Evolutionary conservation across 164 flowering plant species (phyloP), one percentile per base, ranked within the genome.

Genomic region (Vitis rotundifolia): DNA sequence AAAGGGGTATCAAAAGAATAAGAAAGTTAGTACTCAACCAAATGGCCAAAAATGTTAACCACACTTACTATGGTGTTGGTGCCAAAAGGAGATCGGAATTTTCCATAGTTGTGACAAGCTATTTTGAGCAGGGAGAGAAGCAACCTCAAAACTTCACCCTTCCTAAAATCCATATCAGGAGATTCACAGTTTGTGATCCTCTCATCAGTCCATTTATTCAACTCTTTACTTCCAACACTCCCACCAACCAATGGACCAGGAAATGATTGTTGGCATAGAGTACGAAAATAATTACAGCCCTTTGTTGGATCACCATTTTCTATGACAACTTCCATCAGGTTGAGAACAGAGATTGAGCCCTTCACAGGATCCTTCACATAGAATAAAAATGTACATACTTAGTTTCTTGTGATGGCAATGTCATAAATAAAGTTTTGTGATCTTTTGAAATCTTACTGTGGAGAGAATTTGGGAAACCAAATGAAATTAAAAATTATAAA

Each of bases 221-320:
- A 69, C 68, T 96, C 99, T 80, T 89, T 93, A 78, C 69, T 80
- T 66, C 93, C 96, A 75, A 72, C 87, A 85, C 71, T 93, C 52
- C 97, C 97, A 57, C 98, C 97, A 81, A 86, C 87, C 78, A 96
- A 84, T 11, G 99, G 99, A 66, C 99, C 99, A 59, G 97, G 97
- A 76, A 86, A 90, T 28, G 93, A 83, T 66, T 89, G 93, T 48
- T 82, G 91, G 85, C 90, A 81, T 53, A 96, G 78, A 63, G 87
- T 73, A 69, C 62, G 84, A 66, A 92, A 85, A 76, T 96, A 93
- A 77, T 68, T 84, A 72, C 67, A 78, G 50, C 81, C 76, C 31
- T 48, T 68, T 62, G 85, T 29, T 61, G 77, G 49, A 72, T 73
- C 80, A 67, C 64, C 68, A 55, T 78, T 85, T 26, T 72, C 82